Base-by-base conservation (phyloP, 2,329 filamentous ascomycete genomes). In the Nothopassalora personata region DNA sequence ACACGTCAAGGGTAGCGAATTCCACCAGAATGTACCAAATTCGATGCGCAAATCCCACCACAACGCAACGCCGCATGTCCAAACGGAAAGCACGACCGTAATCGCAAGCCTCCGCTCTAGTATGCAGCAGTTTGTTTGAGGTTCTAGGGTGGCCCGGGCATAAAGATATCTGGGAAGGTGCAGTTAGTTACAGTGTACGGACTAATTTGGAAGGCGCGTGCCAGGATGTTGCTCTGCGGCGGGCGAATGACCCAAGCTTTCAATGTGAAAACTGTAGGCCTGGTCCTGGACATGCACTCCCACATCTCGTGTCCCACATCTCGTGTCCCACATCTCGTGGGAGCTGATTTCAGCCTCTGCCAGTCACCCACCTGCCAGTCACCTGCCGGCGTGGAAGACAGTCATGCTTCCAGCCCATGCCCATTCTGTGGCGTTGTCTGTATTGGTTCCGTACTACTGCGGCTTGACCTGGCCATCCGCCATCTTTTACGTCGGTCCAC, bases 401-500 rank as follows among this genome's bases (percentile, higher is more conserved):
- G 18, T 19, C n/a, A 19, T 19, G 30, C 10, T 15, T 18, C 39
- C 27, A 15, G 7, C 5, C 28, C 49, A 30, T 51, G 43, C 53
- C 53, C 28, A 55, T n/a, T 34, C 15, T 33, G 47, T 56, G 54
- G 54, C 54, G 36, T 54, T 13, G 10, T 8, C 51, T 34, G 51
- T 53, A 58, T 50, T 58, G 49, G 56, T 30, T 53, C 39, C 15
- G 50, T 54, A n/a, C 33, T 47, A 58, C 56, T 49, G 51, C 51
- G 45, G 56, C 50, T 53, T 50, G 50, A 9, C 33, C 45, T 58
- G 45, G 56, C 49, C 56, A 33, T 30, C 30, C 31, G 56, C 49
- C 56, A 33, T 30, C 30, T 45, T 45, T 36, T 54, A 33, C 5
- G 36, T 13, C 15, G 56, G 43, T 36, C 56, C 51, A 58, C 56